phyloP scores from a whole-genome alignment of 257 asterid genomes.

The Penstemon davidsonii region DNA sequence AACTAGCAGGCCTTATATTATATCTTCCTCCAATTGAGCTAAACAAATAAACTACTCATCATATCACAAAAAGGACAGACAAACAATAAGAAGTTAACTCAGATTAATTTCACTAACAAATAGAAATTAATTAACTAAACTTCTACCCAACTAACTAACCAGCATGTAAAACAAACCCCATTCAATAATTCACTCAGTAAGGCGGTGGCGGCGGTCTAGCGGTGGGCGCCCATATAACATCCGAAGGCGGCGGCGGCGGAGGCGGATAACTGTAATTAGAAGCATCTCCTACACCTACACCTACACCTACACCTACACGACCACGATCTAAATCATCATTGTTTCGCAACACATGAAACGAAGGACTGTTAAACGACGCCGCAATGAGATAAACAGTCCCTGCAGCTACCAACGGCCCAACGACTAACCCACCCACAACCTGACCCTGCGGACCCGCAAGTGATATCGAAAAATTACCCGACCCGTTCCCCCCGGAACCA shows the following conservation, averaged over 20 bases:
- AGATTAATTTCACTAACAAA: no score
- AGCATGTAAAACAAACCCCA: no score
- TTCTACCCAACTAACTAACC: no score
- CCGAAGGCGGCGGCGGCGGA: slow-evolving; percentile 21
- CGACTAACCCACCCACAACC: slow-evolving; percentile 73
- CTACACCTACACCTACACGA: slow-evolving; percentile 31
- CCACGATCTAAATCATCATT: slow-evolving; percentile 19
- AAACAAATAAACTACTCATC: no score
- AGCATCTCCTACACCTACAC: slow-evolving; percentile 28
- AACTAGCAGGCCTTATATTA: no score
- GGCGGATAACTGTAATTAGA: slow-evolving; percentile 37
- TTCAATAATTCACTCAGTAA: slow-evolving; percentile 29
- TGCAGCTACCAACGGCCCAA: slow-evolving; percentile 64
- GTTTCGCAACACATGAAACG: slow-evolving; percentile 48
- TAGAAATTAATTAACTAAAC: no score
- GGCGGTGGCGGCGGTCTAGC: slow-evolving; percentile 60
- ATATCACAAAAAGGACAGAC: no score
- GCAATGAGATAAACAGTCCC: slow-evolving; percentile 63
- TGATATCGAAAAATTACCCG: slow-evolving; percentile 44
- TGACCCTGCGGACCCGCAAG: slow-evolving; percentile 85
- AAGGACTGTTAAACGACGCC: slow-evolving; percentile 60
- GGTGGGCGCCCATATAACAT: slow-evolving; percentile 65
- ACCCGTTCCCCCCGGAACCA: slow-evolving; percentile 28
- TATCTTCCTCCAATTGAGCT: no score
- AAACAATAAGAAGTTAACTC: no score